Percentiles rank a stretch among this genome's conserved stretches.
These are phyloP conservation scores for Huntiella savannae DNA, from an alignment of 2,329 filamentous ascomycete genomes.

Conservation along the genomic window DNA sequence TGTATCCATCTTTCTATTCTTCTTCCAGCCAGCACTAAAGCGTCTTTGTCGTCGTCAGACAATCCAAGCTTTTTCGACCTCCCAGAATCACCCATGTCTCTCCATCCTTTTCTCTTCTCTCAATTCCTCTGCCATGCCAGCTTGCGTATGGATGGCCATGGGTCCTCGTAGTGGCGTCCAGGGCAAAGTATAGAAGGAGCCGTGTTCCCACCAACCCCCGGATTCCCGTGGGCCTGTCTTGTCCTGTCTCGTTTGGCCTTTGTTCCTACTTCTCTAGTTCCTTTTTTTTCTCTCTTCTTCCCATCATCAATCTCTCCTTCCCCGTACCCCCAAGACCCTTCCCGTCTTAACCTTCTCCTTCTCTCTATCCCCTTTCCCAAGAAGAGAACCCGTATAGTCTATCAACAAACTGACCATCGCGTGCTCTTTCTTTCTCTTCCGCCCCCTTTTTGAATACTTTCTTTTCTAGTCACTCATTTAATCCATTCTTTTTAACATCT, in stretches of 20 bases:
- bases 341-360: neutral
- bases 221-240: neutral
- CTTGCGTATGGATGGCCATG: too few species aligned
- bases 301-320: neutral
- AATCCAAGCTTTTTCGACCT: neutral
- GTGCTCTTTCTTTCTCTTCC: too few species aligned
- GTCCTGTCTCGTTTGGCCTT: slow-evolving; percentile 3
- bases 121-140: neutral
- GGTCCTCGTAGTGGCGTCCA: neutral
- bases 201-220: neutral
- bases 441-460: too few species aligned
- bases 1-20: too few species aligned
- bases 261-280: slow-evolving; percentile 2
- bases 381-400: too few species aligned
- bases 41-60: neutral
- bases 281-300: neutral
- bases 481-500: too few species aligned
- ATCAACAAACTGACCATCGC: too few species aligned
- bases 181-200: neutral
- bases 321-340: neutral
- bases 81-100: neutral
- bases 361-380: neutral
- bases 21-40: too few species aligned
- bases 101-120: neutral
- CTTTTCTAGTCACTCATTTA: too few species aligned